Evolutionary conservation across 164 flowering plant species (phyloP), one percentile per base, ranked within the genome.

Genomic region (Umbilicus rupestris): DNA sequence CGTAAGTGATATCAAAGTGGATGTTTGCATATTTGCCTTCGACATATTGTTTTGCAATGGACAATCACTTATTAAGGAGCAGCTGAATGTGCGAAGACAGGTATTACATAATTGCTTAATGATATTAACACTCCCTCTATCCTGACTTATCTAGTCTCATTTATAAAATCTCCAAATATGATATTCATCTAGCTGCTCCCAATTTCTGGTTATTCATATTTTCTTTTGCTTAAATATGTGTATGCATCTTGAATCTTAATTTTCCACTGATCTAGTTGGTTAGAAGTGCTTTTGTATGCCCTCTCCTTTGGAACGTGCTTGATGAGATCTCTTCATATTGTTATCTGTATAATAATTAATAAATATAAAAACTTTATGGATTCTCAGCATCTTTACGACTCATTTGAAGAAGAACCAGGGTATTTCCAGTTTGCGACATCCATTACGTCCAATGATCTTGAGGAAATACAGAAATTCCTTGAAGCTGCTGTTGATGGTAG

Each of bases 401-500:
- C 96, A 44, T 91, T 94, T 76, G 82, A 80, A 73, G 92, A 91
- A 83, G 90, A 89, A 77, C 67, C 77, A 30, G 96, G 96, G 69
- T 83, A 65, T 77, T 82, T 94, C 68, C 87, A 87, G 79, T 88
- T 88, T 83, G 97, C 97, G 41, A 87, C 93, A 65, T 78, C 96
- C 63, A 74, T 87, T 67, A 83, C 82, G 66, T 89, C 97, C 68
- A 85, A 77, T 76, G 97, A 94, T 72, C 84, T 94, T 26, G 97
- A 94, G 73, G 97, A 88, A 78, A 89, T 94, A 78, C 96, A 91
- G 60, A 89, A 80, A 49, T 94, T 94, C 76, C 96, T 94, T 69
- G 94, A 89, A 19, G 72, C 77, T 70, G 79, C 96, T 70, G 89
- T 94, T 63, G 78, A 86, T 68, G 37, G 78, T 39, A 85, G 99